Base-by-base conservation (phyloP, 208 protist genomes). In the Strigomonas galati region DNA sequence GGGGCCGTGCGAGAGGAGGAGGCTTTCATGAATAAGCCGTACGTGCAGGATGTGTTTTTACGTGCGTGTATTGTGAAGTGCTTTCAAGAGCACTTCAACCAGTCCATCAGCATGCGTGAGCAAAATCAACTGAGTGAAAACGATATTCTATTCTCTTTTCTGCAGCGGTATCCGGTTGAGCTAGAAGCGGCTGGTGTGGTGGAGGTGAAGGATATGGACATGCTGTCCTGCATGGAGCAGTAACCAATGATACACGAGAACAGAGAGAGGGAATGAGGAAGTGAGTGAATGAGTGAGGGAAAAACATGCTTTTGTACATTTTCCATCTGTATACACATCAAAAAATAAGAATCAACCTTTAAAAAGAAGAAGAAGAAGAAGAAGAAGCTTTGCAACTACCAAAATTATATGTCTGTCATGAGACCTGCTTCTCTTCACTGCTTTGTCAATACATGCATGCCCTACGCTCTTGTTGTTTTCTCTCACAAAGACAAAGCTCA, bases 71-170 rank as follows among this genome's bases (percentile, higher is more conserved):
- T 93, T 14, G 65, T 82, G 15, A 71, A 63, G 27, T 85, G 75
- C 53, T 93, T 93, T 69, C 87, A 93, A 65, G 87, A 93, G 71
- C 77, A 89, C 68, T 84, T 74, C 57, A 71, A 80, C 9, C 81
- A 87, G 68, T 27, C 64, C 67, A 70, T 53, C 17, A 37, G 10
- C 55, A 43, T 21, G 52, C 23, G 15, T 26, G 35, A 40, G 7
- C 4, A 10, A 40, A 10, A 40, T 10, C 35, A 40, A 10, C 35
- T 40, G 35, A 40, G 64, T 48, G 72, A 82, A 31, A 9, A 28
- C 0, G 74, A 75, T 19, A 32, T 82, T 19, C 68, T 93, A 30
- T 9, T 37, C 19, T 74, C 65, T 32, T 93, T 89, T 44, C 35
- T 93, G 35, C 10, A 23, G 26, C 73, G 78, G 9, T 93, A 83